Evolutionary conservation across 345 rosid genomes (phyloP), one percentile per base, ranked within the genome.

Genomic region (Eutrema japonicum): DNA sequence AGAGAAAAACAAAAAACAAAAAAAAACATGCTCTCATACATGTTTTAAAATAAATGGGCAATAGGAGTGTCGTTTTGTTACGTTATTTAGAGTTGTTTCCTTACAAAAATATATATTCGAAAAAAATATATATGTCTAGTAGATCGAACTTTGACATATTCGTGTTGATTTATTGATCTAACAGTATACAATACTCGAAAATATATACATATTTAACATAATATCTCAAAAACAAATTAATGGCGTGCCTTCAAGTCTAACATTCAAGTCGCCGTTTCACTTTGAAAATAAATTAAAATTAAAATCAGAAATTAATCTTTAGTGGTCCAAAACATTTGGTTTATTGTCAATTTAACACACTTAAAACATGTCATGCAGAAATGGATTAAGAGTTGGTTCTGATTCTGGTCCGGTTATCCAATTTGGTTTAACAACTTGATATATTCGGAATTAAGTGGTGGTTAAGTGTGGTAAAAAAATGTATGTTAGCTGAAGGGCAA

Each of bases 201-300:
- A 26, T 1, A 50, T 50, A 35, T 35, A 70, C 11, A 13, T 36
- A 37, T 18, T 18, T 47, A 14, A 59, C 59, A 13, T 27, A 12
- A 59, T 29, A 26, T 30, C 43, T 51, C 12, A 43, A 29, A 51
- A 36, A 6, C 26, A 62, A 9, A 36, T 11, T 36, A 64, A 37
- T 47, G 13, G 14, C 59, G n/a, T 56, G 59, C 16, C 54, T 72
- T 72, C 37, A 36, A 73, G 64, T 8, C 22, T 38, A 64, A 46
- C 40, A 35, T 37, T 51, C 8, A 73, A 29, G 43, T 73, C 72
- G 35, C 26, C 47, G 33, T 63, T 56, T 36, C 38, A 37, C 12
- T 26, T 10, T 9, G 4, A 26, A 47, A 36, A 48, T 13, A 0
- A 57, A 33, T 18, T 3, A 43, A 52, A 27, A 50, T 22, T 22